phyloP scores from a whole-genome alignment of 116 monocot genomes.

The Phalaenopsis hybrid region DNA sequence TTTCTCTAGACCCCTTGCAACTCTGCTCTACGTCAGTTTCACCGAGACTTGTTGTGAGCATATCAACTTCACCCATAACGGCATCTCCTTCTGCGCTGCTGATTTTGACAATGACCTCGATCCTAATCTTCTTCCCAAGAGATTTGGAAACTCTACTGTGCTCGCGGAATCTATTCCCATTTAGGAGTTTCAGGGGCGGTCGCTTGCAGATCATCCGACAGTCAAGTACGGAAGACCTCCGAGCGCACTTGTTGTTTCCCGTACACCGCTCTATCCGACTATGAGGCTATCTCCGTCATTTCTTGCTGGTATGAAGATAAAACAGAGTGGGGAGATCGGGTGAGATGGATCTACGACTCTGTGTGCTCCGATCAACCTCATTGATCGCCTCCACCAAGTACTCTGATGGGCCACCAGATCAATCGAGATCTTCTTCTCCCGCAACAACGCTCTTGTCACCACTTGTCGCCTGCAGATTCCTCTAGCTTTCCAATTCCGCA shows the following conservation, averaged over 20 bases:
- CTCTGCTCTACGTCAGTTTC: constrained; percentile 72
- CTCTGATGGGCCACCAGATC: constrained; percentile 36
- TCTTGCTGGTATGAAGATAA: constrained; percentile 43
- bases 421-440: constrained; percentile 41
- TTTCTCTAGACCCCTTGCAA: constrained; percentile 52
- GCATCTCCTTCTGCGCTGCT: constrained; percentile 48
- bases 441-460: constrained; percentile 40
- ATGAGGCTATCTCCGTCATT: constrained; percentile 27
- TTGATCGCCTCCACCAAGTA: no score
- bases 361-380: no score
- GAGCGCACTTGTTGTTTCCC: constrained; percentile 18
- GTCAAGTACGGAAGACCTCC: constrained; percentile 31
- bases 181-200: constrained; percentile 28
- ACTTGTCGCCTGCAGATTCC: no score
- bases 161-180: constrained; percentile 27
- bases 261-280: constrained; percentile 13
- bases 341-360: constrained; percentile 22
- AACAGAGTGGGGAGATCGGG: constrained; percentile 25
- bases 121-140: no score
- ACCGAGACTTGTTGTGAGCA: constrained; percentile 56
- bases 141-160: constrained; percentile 28
- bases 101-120: no score
- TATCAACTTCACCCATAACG: constrained; percentile 67
- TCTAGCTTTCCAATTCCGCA: no score
- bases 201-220: constrained; percentile 21